These are phyloP conservation scores for Botrytis hyacinthi DNA, from an alignment of 2,329 filamentous ascomycete genomes.

Conservation along the genomic window DNA sequence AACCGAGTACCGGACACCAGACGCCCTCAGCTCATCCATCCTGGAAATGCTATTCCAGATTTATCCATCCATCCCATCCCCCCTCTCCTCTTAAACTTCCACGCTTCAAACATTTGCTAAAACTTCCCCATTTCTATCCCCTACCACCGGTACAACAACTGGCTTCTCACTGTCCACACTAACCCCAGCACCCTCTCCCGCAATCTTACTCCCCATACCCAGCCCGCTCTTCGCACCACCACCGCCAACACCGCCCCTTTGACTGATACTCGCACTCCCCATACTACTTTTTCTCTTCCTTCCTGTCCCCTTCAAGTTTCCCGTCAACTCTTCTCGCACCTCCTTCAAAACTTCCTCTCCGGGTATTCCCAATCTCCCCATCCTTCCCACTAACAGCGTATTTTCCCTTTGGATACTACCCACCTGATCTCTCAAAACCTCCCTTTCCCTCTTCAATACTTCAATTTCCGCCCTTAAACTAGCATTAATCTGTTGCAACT, in stretches of 20 bases:
- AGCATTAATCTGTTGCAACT: conserved; percentile 46
- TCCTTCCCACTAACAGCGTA: conserved; percentile 53
- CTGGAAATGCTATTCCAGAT: background rate
- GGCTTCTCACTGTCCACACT: background rate
- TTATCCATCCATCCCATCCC: background rate
- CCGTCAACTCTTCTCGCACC: conserved; percentile 28
- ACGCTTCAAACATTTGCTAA: background rate
- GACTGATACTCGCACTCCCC: conserved; percentile 22
- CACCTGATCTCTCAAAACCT: conserved; percentile 54
- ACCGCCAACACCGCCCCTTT: background rate
- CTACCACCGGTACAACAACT: background rate
- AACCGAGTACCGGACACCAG: background rate
- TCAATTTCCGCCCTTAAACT: conserved; percentile 52
- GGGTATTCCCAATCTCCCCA: conserved; percentile 46
- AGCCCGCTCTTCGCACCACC: background rate
- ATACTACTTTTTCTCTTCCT: conserved; percentile 32
- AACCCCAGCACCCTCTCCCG: background rate
- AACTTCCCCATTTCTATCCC: background rate
- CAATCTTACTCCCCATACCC: background rate
- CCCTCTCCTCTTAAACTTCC: too few relatives aligned
- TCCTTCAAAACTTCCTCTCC: conserved; percentile 36
- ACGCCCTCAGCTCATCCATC: background rate
- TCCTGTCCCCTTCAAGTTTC: conserved; percentile 16
- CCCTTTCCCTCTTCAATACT: conserved; percentile 53
- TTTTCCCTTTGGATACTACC: conserved; percentile 60